A percentile compares a stretch with the other conserved stretches of the same genome.
Conservation (phyloP, 2,329 filamentous ascomycete species). For the Sordariomycetes sp. region DNA sequence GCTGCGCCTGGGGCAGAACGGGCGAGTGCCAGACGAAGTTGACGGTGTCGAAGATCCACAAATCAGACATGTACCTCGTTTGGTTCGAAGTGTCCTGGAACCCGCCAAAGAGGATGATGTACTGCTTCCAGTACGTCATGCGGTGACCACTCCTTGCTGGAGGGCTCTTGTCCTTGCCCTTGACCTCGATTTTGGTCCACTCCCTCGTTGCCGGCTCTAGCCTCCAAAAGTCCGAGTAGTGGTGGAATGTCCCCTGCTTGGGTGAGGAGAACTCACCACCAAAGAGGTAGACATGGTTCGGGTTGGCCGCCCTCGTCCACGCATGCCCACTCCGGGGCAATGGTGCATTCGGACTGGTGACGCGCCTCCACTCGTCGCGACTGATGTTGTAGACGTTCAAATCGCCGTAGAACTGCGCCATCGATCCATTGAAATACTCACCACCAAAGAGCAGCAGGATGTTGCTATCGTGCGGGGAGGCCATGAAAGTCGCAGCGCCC, state of each 20-base stretch:
- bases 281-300: constrained; percentile 80
- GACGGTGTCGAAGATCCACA: constrained; percentile 92
- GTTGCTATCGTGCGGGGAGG: constrained; percentile 77
- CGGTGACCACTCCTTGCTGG: constrained; percentile 84
- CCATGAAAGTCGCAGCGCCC: constrained; percentile 72
- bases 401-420: constrained; percentile 65
- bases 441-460: constrained; percentile 89
- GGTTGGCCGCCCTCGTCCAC: constrained; percentile 83
- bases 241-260: constrained; percentile 97
- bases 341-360: constrained; percentile 86
- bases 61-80: constrained; percentile 85
- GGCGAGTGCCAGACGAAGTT: constrained; percentile 81
- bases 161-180: constrained; percentile 68
- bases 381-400: constrained; percentile 66
- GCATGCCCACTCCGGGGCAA: constrained; percentile 88
- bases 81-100: constrained; percentile 96
- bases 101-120: constrained; percentile 89
- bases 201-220: constrained; percentile 77
- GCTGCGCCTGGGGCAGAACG: constrained; percentile 62
- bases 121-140: constrained; percentile 97
- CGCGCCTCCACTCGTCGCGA: constrained; percentile 80
- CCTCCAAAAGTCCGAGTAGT: constrained; percentile 98
- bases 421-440: constrained; percentile 88
- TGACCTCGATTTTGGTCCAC: constrained; percentile 81
- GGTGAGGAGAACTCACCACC: constrained; percentile 95